phyloP scores from a whole-genome alignment of 495 filamentous ascomycete genomes.

The Penicillium simplicissimum region DNA sequence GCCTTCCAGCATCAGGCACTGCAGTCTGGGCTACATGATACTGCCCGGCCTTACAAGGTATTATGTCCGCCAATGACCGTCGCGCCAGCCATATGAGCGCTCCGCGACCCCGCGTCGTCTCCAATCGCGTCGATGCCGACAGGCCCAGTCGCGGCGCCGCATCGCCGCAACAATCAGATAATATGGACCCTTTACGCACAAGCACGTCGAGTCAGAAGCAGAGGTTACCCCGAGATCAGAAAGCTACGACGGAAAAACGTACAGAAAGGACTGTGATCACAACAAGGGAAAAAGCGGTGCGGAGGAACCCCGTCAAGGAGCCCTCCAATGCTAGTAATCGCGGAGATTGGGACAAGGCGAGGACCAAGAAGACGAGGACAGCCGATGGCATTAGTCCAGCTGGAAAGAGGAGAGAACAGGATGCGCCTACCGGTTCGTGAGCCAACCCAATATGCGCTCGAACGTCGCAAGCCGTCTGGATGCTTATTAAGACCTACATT shows the following conservation, averaged over 20 bases:
- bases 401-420: slow-evolving; percentile 40
- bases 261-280: slow-evolving; percentile 55
- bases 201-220: slow-evolving; percentile 41
- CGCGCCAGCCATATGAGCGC: slow-evolving; percentile 47
- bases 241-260: slow-evolving; percentile 37
- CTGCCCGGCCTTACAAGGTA: slow-evolving; percentile 28
- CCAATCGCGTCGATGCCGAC: slow-evolving; percentile 48
- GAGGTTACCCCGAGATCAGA: slow-evolving; percentile 36
- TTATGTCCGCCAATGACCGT: slow-evolving; percentile 50
- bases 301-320: slow-evolving; percentile 67
- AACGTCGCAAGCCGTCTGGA: neutral
- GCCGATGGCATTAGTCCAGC: slow-evolving; percentile 46
- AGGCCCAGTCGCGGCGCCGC: slow-evolving; percentile 33
- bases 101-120: slow-evolving; percentile 49
- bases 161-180: slow-evolving; percentile 38
- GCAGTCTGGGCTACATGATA: slow-evolving; percentile 24
- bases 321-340: slow-evolving; percentile 44
- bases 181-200: slow-evolving; percentile 38
- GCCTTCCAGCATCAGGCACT: neutral
- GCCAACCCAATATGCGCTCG: neutral
- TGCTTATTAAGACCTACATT: neutral
- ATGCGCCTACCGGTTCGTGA: slow-evolving; percentile 37
- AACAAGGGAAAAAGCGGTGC: slow-evolving; percentile 62
- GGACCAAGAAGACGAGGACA: slow-evolving; percentile 37
- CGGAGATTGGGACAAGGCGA: slow-evolving; percentile 46